phyloP scores from a whole-genome alignment of 2,329 filamentous ascomycete species.

The Pseudofabraea citricarpa region DNA sequence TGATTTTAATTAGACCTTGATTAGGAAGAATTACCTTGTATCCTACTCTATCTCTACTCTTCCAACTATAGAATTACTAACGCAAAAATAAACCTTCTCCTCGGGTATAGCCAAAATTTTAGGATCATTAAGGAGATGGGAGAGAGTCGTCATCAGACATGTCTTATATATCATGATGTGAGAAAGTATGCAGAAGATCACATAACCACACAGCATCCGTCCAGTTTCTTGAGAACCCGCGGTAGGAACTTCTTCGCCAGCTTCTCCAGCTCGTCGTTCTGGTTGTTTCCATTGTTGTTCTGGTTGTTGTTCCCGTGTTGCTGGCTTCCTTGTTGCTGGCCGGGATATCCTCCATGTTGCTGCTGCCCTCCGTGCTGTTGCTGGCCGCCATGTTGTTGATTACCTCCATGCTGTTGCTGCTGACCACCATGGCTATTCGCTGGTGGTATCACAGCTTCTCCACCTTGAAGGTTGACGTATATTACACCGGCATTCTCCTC shows the following conservation, averaged over 20 bases:
- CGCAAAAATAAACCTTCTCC: too few relatives aligned
- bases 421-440: conserved; percentile 41
- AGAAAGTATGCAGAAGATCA: too few relatives aligned
- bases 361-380: conserved; percentile 33
- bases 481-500: conserved; percentile 89
- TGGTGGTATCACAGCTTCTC: conserved; percentile 48
- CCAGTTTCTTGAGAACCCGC: conserved; percentile 25
- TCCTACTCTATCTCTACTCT: too few relatives aligned
- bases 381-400: conserved; percentile 30
- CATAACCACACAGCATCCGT: conserved; percentile 4
- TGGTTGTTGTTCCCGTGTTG: conserved; percentile 37
- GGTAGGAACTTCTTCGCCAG: conserved; percentile 26
- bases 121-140: too few relatives aligned
- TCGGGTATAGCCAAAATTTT: too few relatives aligned
- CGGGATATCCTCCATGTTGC: conserved; percentile 35
- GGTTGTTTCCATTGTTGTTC: conserved; percentile 29
- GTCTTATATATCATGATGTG: too few relatives aligned
- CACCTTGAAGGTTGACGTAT: conserved; percentile 80
- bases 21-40: too few relatives aligned
- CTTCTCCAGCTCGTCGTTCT: conserved; percentile 28
- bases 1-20: too few relatives aligned
- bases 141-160: too few relatives aligned
- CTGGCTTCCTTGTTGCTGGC: conserved; percentile 37
- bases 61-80: too few relatives aligned
- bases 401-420: conserved; percentile 24